Evolutionary conservation across 2,329 filamentous ascomycete genomes (phyloP), one percentile per base, ranked within the genome.

Genomic region (Tolypocladium endophyticum): DNA sequence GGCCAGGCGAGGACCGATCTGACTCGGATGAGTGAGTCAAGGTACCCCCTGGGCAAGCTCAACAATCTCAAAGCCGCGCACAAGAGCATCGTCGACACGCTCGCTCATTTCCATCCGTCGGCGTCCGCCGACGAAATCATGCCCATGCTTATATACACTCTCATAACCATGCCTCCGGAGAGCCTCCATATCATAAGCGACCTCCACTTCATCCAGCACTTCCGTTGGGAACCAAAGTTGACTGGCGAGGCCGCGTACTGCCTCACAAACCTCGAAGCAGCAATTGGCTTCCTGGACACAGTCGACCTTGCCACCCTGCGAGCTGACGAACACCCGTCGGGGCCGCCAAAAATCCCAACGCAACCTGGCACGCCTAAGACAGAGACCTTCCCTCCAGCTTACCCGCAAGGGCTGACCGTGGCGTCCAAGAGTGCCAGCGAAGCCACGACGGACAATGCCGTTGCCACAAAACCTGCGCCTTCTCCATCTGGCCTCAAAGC

Each of bases 111-210:
- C 61, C 84, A 86, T 62, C 84, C 83, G 23, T 86, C 92, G 0
- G 96, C 94, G 0, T 97, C 94, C 1, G 94, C 94, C 3, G 94
- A 99, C 70, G 94, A 97, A 74, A 95, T 99, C 59, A 86, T 99
- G 72, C 94, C 94, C 0, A 96, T 96, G 73, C 81, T 99, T 63
- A 99, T 99, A 62, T 99, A 96, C 76, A 90, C 92, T 0, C 82
- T 99, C 61, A 95, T 99, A 70, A 97, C 92, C 3, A 87, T 92
- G 53, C 88, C 91, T 0, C 89, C 92, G 0, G 89, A 94, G 72
- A 84, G 87, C 39, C 87, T 97, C 55, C 90, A 92, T 71, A 88
- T 92, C 59, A 91, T 96, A 69, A 97, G 93, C 77, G 95, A 99
- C 71, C 79, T 95, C n/a, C 86, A 89, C 66, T 99, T 97, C 71